Conservation (phyloP, 768 basidiomycete genomes). For the Baorangia bicolor region DNA sequence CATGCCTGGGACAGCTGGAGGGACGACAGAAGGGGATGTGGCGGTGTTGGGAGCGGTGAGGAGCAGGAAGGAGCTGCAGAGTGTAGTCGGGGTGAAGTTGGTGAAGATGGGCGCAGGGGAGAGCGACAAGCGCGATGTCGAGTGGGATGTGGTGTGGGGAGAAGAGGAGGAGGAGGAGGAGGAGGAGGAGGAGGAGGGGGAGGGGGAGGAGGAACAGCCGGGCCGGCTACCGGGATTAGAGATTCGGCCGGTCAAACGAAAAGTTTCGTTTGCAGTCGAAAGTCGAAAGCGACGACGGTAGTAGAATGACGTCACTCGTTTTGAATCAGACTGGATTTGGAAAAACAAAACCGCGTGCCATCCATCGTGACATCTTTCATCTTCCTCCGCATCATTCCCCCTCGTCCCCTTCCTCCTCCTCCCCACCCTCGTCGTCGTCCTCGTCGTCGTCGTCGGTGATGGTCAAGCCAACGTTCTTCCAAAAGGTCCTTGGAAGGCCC, state of each 20-base stretch:
- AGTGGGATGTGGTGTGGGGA: conserved; percentile 37
- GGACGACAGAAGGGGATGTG: conserved; percentile 40
- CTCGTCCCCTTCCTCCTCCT: background rate
- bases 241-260: conserved; percentile 29
- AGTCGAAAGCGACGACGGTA: conserved; percentile 12
- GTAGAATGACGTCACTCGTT: conserved; percentile 21
- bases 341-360: conserved; percentile 22
- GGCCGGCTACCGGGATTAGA: conserved; percentile 37
- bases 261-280: conserved; percentile 47
- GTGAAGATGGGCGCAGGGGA: conserved; percentile 49
- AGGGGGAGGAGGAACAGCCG: conserved; percentile 46
- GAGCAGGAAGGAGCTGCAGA: conserved; percentile 69
- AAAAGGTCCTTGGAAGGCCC: conserved; percentile 60
- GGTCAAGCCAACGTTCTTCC: conserved; percentile 57
- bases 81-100: conserved; percentile 46
- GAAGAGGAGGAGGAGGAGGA: conserved; percentile 40
- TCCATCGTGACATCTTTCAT: conserved; percentile 2
- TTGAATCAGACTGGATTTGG: conserved; percentile 21
- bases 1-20: conserved; percentile 38
- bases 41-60: conserved; percentile 45
- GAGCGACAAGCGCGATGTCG: conserved; percentile 43
- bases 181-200: conserved; percentile 37
- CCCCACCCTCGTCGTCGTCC: background rate
- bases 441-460: conserved; percentile 31
- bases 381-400: background rate